Percentiles rank a stretch among this genome's conserved stretches.
These are phyloP conservation scores for Wickerhamiella spandovensis DNA, from an alignment of 805 yeast genomes.

Conservation along the genomic window DNA sequence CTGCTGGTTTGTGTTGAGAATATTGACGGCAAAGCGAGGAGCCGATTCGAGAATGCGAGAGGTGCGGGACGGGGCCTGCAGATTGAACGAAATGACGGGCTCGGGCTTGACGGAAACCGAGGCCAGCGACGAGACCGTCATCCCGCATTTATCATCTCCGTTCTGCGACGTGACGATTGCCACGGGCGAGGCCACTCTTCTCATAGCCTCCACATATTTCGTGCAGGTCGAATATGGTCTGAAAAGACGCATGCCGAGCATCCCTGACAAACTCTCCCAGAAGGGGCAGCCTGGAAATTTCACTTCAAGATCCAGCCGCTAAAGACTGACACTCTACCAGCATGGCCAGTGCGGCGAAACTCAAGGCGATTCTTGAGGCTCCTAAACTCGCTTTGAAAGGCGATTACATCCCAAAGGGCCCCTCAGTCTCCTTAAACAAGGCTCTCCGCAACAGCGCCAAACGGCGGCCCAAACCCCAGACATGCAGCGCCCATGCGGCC, in stretches of 20 bases:
- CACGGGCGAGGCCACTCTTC: slow-evolving; percentile 38
- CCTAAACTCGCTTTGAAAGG: not conserved
- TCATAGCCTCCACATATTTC: slow-evolving; percentile 30
- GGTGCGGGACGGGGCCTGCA: slow-evolving; percentile 77
- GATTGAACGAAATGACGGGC: slow-evolving; percentile 72
- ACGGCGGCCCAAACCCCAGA: not conserved
- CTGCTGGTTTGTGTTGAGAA: slow-evolving; percentile 46
- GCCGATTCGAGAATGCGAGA: slow-evolving; percentile 45
- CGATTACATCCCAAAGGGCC: slow-evolving; percentile 4
- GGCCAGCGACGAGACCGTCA: slow-evolving; percentile 75
- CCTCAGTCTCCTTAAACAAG: slow-evolving; percentile 4
- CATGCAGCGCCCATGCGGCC: slow-evolving; percentile 4
- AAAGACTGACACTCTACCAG: not conserved
- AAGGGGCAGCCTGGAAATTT: no score
- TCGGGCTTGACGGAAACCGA: slow-evolving; percentile 67
- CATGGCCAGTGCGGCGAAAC: not conserved
- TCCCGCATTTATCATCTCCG: slow-evolving; percentile 37
- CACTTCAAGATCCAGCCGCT: no score
- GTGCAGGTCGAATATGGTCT: not conserved
- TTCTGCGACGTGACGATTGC: slow-evolving; percentile 47
- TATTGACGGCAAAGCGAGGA: slow-evolving; percentile 52
- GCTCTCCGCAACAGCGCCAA: slow-evolving; percentile 1
- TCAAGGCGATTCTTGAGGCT: not conserved
- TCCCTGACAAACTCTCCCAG: not conserved
- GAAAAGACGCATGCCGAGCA: not conserved